Conservation (phyloP, 768 basidiomycete species). For the Pulveroboletus ravenelii region DNA sequence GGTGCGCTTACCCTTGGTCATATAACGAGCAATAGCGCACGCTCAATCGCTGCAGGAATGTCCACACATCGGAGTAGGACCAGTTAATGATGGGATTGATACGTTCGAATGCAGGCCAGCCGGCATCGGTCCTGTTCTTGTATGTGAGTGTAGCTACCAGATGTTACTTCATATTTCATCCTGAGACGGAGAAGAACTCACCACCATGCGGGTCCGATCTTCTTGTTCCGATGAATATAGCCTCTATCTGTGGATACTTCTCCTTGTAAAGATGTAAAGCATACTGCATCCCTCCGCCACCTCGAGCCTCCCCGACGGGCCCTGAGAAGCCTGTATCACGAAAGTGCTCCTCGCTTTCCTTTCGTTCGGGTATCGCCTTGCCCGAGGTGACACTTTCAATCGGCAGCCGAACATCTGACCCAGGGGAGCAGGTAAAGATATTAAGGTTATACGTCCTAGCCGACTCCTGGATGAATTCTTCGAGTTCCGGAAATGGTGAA, state of each 20-base stretch:
- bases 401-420: conserved; percentile 39
- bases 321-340: conserved; percentile 21
- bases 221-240: conserved; percentile 86
- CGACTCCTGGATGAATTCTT: conserved; percentile 71
- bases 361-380: conserved; percentile 24
- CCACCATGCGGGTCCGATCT: conserved; percentile 92
- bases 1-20: conserved; percentile 70
- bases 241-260: conserved; percentile 60
- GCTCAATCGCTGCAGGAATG: conserved; percentile 65
- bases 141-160: conserved; percentile 63
- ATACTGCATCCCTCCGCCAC: conserved; percentile 70
- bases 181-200: conserved; percentile 35
- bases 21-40: conserved; percentile 89
- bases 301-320: conserved; percentile 51
- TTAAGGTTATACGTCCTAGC: conserved; percentile 66
- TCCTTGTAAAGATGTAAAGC: conserved; percentile 73
- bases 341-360: conserved; percentile 4
- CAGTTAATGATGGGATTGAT: conserved; percentile 97
- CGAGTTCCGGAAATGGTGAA: conserved; percentile 81
- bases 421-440: conserved; percentile 42
- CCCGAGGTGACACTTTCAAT: conserved; percentile 45
- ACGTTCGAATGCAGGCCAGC: conserved; percentile 87
- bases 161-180: background rate
- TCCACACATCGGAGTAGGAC: conserved; percentile 88
- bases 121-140: conserved; percentile 77